A percentile compares a stretch with the other conserved stretches of the same genome.
Evolutionary conservation across 148 eudicot genomes (phyloP).

Genomic region (Vaccinium vitisidaea): DNA sequence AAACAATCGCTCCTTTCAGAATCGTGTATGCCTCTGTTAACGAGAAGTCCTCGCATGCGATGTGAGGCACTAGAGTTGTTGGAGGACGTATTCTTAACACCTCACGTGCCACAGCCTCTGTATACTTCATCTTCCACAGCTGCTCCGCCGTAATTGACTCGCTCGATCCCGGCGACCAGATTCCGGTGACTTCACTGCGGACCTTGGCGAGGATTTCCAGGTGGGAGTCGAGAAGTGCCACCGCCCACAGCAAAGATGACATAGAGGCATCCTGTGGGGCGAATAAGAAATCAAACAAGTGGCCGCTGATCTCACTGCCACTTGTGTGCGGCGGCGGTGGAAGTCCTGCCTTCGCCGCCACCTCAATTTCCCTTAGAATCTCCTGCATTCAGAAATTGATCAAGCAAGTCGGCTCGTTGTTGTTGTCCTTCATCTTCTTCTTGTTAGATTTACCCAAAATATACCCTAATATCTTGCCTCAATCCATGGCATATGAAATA

Average conservation of each 20-base stretch:
- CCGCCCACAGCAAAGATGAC: conserved; percentile 79
- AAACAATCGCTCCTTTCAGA: conserved; percentile 77
- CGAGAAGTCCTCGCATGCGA: conserved; percentile 60
- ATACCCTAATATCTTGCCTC: too few relatives aligned
- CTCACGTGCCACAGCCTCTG: conserved; percentile 95
- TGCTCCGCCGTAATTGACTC: conserved; percentile 48
- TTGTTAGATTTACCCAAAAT: too few relatives aligned
- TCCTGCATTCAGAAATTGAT: conserved; percentile 87
- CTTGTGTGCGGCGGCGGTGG: conserved; percentile 36
- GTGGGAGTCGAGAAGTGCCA: conserved; percentile 61
- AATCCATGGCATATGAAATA: too few relatives aligned
- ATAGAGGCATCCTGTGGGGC: conserved; percentile 92
- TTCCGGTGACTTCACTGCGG: conserved; percentile 39
- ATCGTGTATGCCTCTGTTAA: conserved; percentile 48
- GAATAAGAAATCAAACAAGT: conserved; percentile 75
- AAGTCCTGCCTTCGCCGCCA: neutral
- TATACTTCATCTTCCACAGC: conserved; percentile 57
- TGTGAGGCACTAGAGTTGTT: conserved; percentile 77
- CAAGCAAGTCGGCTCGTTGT: conserved; percentile 55
- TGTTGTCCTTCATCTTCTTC: conserved; percentile 31
- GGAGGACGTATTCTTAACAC: conserved; percentile 63
- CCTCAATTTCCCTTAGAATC: conserved; percentile 38
- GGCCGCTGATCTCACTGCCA: conserved; percentile 44
- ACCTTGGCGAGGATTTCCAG: conserved; percentile 56
- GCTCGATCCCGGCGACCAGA: conserved; percentile 48